These are phyloP conservation scores for Candida freyschussii DNA, from an alignment of 1,139 yeast species.

Conservation along the genomic window DNA sequence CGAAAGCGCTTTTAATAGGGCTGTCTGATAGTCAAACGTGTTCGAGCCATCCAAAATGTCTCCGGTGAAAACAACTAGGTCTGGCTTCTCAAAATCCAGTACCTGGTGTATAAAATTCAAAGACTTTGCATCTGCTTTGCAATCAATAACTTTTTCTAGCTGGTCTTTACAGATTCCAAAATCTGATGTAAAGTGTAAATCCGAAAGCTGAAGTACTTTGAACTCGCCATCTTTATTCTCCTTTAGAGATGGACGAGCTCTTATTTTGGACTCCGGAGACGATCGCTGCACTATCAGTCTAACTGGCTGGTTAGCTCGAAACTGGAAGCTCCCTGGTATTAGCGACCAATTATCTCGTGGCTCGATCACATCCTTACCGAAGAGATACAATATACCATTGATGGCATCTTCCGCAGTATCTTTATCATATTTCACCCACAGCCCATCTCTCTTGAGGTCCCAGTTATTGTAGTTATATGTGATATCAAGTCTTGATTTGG, in stretches of 20 bases:
- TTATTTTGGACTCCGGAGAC: background rate
- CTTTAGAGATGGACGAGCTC: constrained; percentile 17
- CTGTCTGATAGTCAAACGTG: constrained; percentile 74
- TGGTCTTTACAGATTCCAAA: constrained; percentile 73
- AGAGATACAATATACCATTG: constrained; percentile 39
- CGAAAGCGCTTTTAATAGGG: constrained; percentile 68
- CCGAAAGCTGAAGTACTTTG: constrained; percentile 82
- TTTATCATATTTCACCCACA: constrained; percentile 33
- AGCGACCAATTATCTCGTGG: constrained; percentile 43
- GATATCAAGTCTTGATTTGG: constrained; percentile 21
- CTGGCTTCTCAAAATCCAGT: constrained; percentile 70
- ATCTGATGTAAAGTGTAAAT: constrained; percentile 78
- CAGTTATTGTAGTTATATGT: constrained; percentile 19
- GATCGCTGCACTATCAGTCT: constrained; percentile 11
- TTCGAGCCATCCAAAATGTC: constrained; percentile 62
- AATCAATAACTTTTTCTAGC: constrained; percentile 44
- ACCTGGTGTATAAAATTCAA: constrained; percentile 54
- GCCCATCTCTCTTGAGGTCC: constrained; percentile 27
- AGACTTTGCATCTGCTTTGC: constrained; percentile 75
- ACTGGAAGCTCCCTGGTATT: constrained; percentile 9
- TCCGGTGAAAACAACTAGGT: constrained; percentile 79
- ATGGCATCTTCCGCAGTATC: constrained; percentile 26
- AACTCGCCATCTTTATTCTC: constrained; percentile 43
- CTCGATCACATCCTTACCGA: constrained; percentile 44
- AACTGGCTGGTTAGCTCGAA: constrained; percentile 5